A percentile compares a stretch with the other conserved stretches of the same genome.
Evolutionary conservation across 768 basidiomycete species (phyloP).

Genomic region (Pleurotus tuber-regium): DNA sequence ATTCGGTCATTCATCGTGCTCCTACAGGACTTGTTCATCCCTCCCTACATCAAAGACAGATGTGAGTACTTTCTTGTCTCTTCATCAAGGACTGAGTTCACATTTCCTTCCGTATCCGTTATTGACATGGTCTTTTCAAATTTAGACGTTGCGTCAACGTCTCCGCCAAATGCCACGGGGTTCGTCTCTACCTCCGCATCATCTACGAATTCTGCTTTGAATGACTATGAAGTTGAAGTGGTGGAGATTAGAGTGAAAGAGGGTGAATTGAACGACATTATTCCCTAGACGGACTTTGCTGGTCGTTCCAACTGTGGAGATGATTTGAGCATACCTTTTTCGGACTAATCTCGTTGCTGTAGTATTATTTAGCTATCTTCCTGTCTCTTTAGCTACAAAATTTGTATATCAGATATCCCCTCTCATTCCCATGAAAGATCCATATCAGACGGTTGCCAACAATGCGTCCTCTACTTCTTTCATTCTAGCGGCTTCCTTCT

Average conservation of each 20-base stretch:
- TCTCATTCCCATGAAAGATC: background rate
- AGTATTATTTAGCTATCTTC: background rate
- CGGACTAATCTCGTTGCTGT: background rate
- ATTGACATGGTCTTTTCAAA: too few relatives aligned
- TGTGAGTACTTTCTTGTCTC: constrained; percentile 53
- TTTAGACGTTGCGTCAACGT: constrained; percentile 79
- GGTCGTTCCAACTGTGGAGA: background rate
- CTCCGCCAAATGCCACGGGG: constrained; percentile 67
- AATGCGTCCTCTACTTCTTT: constrained; percentile 69
- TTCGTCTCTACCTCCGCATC: constrained; percentile 69
- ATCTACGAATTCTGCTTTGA: constrained; percentile 62
- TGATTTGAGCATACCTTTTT: background rate
- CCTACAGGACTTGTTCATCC: constrained; percentile 76
- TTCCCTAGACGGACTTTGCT: constrained; percentile 44
- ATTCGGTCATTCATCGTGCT: constrained; percentile 4
- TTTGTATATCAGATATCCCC: constrained; percentile 3
- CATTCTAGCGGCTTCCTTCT: constrained; percentile 48
- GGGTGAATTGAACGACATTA: constrained; percentile 73
- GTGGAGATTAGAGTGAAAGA: constrained; percentile 84
- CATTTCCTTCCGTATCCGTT: background rate
- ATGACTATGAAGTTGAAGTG: constrained; percentile 82
- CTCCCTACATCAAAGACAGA: constrained; percentile 87
- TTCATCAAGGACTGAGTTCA: constrained; percentile 15
- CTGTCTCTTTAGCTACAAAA: constrained; percentile 4
- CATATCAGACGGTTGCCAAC: constrained; percentile 42